Conservation (phyloP, 257 asterid species). For the Vinca minor region DNA sequence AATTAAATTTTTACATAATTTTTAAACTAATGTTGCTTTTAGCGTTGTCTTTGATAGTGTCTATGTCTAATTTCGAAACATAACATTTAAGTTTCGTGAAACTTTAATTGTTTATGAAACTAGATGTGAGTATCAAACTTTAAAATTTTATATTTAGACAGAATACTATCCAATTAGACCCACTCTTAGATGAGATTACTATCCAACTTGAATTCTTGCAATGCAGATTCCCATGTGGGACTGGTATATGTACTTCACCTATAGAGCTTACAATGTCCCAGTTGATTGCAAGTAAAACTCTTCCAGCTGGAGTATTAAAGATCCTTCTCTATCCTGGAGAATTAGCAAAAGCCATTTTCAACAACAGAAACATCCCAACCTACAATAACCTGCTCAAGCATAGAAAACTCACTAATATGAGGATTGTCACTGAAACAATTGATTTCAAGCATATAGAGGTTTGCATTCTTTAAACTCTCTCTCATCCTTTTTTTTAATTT, state of each 20-base stretch:
- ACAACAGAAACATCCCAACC: slow-evolving; percentile 28
- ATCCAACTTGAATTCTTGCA: background rate
- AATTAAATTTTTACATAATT: too few species aligned
- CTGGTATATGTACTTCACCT: slow-evolving; percentile 46
- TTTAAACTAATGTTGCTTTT: too few species aligned
- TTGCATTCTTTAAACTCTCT: slow-evolving; percentile 9
- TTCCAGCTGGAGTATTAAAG: slow-evolving; percentile 35
- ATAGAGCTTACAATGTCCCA: slow-evolving; percentile 42
- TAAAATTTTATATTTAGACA: too few species aligned
- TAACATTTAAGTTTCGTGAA: too few species aligned
- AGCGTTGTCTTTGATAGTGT: too few species aligned
- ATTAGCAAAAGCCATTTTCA: slow-evolving; percentile 24
- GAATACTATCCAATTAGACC: too few species aligned
- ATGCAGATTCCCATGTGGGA: slow-evolving; percentile 51
- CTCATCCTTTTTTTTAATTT: background rate
- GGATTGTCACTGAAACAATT: slow-evolving; percentile 9
- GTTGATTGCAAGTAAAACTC: slow-evolving; percentile 28
- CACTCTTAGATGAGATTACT: too few species aligned
- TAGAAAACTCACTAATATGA: slow-evolving; percentile 23
- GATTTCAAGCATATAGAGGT: slow-evolving; percentile 66
- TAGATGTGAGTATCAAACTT: too few species aligned
- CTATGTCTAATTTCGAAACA: too few species aligned
- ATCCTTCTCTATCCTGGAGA: slow-evolving; percentile 58
- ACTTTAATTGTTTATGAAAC: too few species aligned
- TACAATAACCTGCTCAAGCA: slow-evolving; percentile 27